These are phyloP conservation scores for Colletotrichum musae DNA, from an alignment of 2,329 filamentous ascomycete genomes.

Conservation along the genomic window DNA sequence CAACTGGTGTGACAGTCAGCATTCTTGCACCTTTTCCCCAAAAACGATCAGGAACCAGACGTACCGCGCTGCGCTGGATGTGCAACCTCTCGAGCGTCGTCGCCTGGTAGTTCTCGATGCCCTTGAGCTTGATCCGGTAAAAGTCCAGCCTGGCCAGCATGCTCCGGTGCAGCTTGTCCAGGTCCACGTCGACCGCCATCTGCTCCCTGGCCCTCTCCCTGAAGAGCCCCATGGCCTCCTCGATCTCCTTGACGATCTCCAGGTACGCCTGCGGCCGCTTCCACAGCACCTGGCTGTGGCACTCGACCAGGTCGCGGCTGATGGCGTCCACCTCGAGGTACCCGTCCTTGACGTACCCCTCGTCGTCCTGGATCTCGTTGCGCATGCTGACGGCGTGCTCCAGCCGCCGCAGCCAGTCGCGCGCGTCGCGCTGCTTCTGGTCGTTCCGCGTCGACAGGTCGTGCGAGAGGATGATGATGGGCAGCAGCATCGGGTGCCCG, in stretches of 20 bases:
- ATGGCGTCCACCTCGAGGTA: conserved; percentile 71
- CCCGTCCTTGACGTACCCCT: conserved; percentile 67
- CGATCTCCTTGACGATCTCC: conserved; percentile 66
- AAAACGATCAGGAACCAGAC: conserved; percentile 45
- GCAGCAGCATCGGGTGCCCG: conserved; percentile 72
- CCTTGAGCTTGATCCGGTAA: conserved; percentile 72
- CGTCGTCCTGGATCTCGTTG: conserved; percentile 70
- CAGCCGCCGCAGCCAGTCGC: conserved; percentile 73
- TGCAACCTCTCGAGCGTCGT: conserved; percentile 73
- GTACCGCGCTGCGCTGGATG: conserved; percentile 73
- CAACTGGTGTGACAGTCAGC: conserved; percentile 56
- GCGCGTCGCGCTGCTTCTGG: conserved; percentile 73
- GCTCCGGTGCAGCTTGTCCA: conserved; percentile 65
- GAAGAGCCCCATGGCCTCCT: conserved; percentile 63
- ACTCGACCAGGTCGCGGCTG: conserved; percentile 75
- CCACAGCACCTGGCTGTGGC: conserved; percentile 74
- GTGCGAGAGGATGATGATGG: conserved; percentile 71
- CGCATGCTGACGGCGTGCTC: conserved; percentile 75
- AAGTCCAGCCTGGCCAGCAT: conserved; percentile 71
- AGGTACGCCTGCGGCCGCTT: conserved; percentile 74
- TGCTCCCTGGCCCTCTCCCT: conserved; percentile 48
- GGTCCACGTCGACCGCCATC: conserved; percentile 43
- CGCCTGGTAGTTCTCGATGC: conserved; percentile 74
- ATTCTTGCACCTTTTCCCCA: background rate
- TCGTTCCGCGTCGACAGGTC: conserved; percentile 71